Base-by-base conservation (phyloP, 805 yeast species). In the Priceomyces haplophilus region DNA sequence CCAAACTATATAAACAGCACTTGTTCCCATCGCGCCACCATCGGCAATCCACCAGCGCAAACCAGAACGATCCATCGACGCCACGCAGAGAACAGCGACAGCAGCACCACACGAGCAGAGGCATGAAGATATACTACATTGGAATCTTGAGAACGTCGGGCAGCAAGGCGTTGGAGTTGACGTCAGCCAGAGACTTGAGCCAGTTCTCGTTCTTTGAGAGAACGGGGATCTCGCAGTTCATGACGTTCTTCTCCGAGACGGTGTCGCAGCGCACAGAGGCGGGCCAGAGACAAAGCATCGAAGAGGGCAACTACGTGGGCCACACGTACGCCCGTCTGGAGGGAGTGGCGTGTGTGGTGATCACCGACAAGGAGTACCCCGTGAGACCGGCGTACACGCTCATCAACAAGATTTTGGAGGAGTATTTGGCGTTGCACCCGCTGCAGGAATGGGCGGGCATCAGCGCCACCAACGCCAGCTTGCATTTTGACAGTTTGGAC, bases 361-460 rank as follows among this genome's bases (percentile, higher is more conserved):
- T 93, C 62, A 80, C 96, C 35, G 99, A 93, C 64, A 86, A 87
- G 63, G 97, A 91, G 53, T 93, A 93, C 65, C 99, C 98, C 2
- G 91, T 88, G 24, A 79, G 99, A 61, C 98, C 97, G 11, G 98
- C 97, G 1, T 91, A 88, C 67, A 87, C 97, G 2, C 72, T 93
- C 46, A 76, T 93, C 56, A 91, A 91, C 75, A 91, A 88, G 68
- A 72, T 91, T 17, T 73, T 88, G 53, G 99, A 93, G 55, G 98
- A 91, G 64, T 93, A 88, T 65, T 69, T 91, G 42, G 73, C 90
- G 10, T 80, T 83, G 49, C 89, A 86, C 62, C 96, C 97, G 10
- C 76, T 80, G 36, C 59, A 65, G 15, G 82, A 83, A 49, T 89
- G 96, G 96, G 40, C 43, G 17, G 57, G 65, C 44, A 62, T 78